Conservation (phyloP, 1,284 basidiomycete genomes). For the Erythrobasidium hasegawianum region DNA sequence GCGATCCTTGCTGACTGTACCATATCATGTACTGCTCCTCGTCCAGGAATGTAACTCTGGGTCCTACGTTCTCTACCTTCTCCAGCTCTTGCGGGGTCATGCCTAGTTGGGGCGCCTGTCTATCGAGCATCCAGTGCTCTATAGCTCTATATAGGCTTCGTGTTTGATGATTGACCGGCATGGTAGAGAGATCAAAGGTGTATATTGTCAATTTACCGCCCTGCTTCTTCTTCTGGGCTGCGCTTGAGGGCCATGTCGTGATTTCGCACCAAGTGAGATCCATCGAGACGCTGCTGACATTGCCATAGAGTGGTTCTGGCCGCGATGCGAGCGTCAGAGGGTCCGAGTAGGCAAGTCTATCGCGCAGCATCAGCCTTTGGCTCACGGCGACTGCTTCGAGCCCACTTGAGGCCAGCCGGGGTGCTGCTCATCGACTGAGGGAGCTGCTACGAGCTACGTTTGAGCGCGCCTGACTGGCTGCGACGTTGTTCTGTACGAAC, state of each 20-base stretch:
- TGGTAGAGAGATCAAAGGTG: conserved; percentile 14
- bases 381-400: not conserved
- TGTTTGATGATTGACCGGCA: conserved; percentile 16
- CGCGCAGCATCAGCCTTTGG: not conserved
- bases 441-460: too few species aligned
- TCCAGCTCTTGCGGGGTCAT: not conserved
- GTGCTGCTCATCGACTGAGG: conserved; percentile 23
- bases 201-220: conserved; percentile 5
- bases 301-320: conserved; percentile 31
- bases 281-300: conserved; percentile 16
- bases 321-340: not conserved
- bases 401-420: conserved; percentile 11
- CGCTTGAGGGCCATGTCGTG: conserved; percentile 13
- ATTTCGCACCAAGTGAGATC: conserved; percentile 10
- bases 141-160: conserved; percentile 14
- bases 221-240: conserved; percentile 4
- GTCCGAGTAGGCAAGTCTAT: conserved; percentile 17
- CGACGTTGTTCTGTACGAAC: too few species aligned
- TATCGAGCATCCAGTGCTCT: conserved; percentile 9
- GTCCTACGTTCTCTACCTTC: conserved; percentile 1
- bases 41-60: conserved; percentile 30
- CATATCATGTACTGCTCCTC: conserved; percentile 7
- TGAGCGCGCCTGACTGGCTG: too few species aligned
- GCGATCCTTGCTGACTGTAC: not conserved
- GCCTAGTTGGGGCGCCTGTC: not conserved